Conservation (phyloP, 345 rosid species). For the Noccaea caerulescens region DNA sequence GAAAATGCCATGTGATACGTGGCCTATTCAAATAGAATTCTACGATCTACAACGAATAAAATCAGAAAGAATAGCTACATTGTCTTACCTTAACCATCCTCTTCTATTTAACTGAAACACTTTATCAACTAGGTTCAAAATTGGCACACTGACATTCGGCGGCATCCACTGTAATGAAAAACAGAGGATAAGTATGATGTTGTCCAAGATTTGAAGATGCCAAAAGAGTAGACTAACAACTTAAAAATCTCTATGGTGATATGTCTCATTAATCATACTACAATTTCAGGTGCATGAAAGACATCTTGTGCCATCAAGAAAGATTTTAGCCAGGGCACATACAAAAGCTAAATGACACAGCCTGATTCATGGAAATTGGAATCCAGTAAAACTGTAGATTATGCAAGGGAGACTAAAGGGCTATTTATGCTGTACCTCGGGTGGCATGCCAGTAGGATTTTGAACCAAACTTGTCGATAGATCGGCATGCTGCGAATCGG, state of each 20-base stretch:
- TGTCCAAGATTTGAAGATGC: slow-evolving; percentile 20
- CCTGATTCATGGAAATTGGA: neutral
- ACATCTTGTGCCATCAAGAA: neutral
- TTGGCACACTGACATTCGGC: slow-evolving; percentile 91
- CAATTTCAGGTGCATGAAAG: slow-evolving; percentile 11
- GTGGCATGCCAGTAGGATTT: slow-evolving; percentile 86
- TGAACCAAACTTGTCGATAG: slow-evolving; percentile 47
- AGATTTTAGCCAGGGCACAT: slow-evolving; percentile 11
- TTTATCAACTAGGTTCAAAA: slow-evolving; percentile 94
- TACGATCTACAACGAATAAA: slow-evolving; percentile 7
- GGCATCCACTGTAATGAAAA: slow-evolving; percentile 84
- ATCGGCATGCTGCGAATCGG: slow-evolving; percentile 44
- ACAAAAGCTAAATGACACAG: slow-evolving; percentile 21
- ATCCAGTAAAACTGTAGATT: slow-evolving; percentile 13
- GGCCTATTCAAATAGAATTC: slow-evolving; percentile 1
- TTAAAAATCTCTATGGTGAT: neutral
- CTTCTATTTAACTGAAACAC: slow-evolving; percentile 95
- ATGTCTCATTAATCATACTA: slow-evolving; percentile 18
- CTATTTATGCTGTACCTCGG: slow-evolving; percentile 63
- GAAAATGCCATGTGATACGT: slow-evolving; percentile 2
- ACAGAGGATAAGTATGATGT: neutral
- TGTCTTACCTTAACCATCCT: slow-evolving; percentile 93
- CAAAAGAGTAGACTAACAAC: slow-evolving; percentile 11
- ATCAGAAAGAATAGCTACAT: slow-evolving; percentile 22
- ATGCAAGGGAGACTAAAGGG: slow-evolving; percentile 15